A percentile compares a stretch with the other conserved stretches of the same genome.
Evolutionary conservation across 345 rosid genomes (phyloP).

Genomic region (Litchi chinensis): DNA sequence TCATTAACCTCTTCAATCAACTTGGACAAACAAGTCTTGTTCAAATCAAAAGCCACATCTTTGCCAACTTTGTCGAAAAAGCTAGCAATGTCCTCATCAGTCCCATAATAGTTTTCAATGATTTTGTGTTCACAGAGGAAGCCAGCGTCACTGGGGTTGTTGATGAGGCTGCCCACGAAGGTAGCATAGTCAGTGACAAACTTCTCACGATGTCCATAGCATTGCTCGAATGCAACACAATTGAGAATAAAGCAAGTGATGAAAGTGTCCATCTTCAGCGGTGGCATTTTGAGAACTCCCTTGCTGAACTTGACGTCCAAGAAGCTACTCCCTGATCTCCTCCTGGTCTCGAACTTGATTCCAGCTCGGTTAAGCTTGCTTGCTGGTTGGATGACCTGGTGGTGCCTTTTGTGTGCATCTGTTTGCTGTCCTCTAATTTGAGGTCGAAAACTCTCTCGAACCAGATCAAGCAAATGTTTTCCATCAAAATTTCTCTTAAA

Average conservation of each 20-base stretch:
- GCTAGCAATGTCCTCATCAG: constrained; percentile 17
- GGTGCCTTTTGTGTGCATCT: not conserved
- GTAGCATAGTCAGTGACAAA: constrained; percentile 19
- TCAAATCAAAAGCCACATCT: constrained; percentile 7
- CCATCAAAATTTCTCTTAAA: not conserved
- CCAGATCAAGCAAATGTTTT: constrained; percentile 19
- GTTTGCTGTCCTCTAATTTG: too few species aligned
- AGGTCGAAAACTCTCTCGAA: constrained; percentile 14
- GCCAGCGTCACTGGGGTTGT: not conserved
- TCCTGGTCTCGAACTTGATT: constrained; percentile 10
- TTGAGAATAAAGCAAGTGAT: constrained; percentile 19
- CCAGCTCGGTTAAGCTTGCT: constrained; percentile 17
- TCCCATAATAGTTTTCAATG: constrained; percentile 23
- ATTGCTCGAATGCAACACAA: constrained; percentile 29
- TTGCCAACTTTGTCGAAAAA: constrained; percentile 21
- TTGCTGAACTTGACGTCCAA: constrained; percentile 15
- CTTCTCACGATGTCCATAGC: constrained; percentile 1
- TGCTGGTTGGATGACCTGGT: constrained; percentile 1
- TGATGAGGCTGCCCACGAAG: constrained; percentile 2
- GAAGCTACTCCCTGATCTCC: not conserved
- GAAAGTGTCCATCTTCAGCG: not conserved
- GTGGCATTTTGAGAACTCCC: constrained; percentile 21
- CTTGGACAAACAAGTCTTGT: constrained; percentile 2
- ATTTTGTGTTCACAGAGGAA: constrained; percentile 11
- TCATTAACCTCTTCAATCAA: constrained; percentile 23